Evolutionary conservation across 1,139 yeast species (phyloP), one percentile per base, ranked within the genome.

Genomic region (Yamadazyma atlantica): DNA sequence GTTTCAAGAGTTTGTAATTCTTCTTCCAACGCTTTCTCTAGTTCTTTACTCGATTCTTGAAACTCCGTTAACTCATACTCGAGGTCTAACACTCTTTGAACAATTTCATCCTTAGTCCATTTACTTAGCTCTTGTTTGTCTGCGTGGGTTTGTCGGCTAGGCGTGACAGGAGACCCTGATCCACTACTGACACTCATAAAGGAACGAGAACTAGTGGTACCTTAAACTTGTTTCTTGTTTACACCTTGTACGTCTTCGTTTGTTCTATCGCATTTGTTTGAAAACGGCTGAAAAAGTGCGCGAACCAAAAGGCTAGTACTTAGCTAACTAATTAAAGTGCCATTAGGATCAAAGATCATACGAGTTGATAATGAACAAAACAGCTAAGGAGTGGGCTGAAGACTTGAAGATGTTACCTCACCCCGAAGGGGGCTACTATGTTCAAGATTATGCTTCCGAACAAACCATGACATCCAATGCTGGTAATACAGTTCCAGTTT

Each of bases 1-100:
- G 43, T 12, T 37, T 71, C 76, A 19, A 67, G 48, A 8, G 52
- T 60, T 34, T 57, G 62, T 22, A 70, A 55, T 43, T 71, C 77
- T 21, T 65, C 69, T 45, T 71, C 77, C 29, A 71, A 54, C 1
- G 73, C 75, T 39, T 55, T 66, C 43, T 71, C 77, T 32, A 71
- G 54, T 34, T 69, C 75, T 41, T 60, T 65, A 39, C 71, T 64
- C 2, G 72, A 64, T 34, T 66, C 73, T 43, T 70, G 75, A 43
- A 69, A 69, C 42, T 69, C 75, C 13, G 49, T 42, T 14, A 69
- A 47, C 32, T 65, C 72, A 11, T 51, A 48, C 43, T 70, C 75
- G 6, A 69, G 55, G 33, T 66, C 72, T 1, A 64, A 35, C 22
- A 66, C 58, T 37, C 62, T 54, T 31, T 53, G 54, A 19, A 61